A percentile compares a stretch with the other conserved stretches of the same genome.
These are phyloP conservation scores for Cercophora sp. DNA, from an alignment of 495 filamentous ascomycete genomes.

Conservation along the genomic window DNA sequence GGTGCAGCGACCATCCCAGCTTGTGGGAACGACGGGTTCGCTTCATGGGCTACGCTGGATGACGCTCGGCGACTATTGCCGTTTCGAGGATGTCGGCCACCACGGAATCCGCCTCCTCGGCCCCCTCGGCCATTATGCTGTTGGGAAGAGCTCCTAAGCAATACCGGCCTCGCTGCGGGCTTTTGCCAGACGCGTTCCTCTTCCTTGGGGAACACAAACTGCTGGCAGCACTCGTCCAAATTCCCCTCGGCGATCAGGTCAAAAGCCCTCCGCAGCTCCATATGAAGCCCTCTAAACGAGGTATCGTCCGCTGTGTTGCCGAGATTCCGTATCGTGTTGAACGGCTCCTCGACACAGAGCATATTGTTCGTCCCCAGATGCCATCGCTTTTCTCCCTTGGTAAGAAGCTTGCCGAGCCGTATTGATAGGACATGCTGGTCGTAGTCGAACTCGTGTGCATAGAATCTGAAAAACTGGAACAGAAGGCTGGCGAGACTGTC, in stretches of 20 bases:
- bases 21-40: conserved; percentile 22
- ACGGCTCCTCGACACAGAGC: conserved; percentile 94
- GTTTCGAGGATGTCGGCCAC: conserved; percentile 53
- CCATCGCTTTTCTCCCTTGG: conserved; percentile 85
- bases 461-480: conserved; percentile 92
- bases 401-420: conserved; percentile 75
- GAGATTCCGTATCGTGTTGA: conserved; percentile 88
- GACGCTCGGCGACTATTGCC: conserved; percentile 39
- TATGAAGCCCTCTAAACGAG: conserved; percentile 83
- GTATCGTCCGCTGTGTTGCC: conserved; percentile 95
- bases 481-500: conserved; percentile 78
- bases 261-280: conserved; percentile 86
- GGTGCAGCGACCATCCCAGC: conserved; percentile 13
- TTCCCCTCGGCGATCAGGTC: conserved; percentile 70
- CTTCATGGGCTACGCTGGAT: conserved; percentile 37
- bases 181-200: conserved; percentile 75
- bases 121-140: conserved; percentile 45
- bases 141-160: conserved; percentile 51
- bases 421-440: conserved; percentile 81
- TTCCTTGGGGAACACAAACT: conserved; percentile 79
- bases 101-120: conserved; percentile 55
- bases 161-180: conserved; percentile 43
- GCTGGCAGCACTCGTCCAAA: conserved; percentile 73
- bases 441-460: conserved; percentile 90
- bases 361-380: conserved; percentile 69